Evolutionary conservation across 2,329 filamentous ascomycete genomes (phyloP), one percentile per base, ranked within the genome.

Genomic region (Alternaria panax): DNA sequence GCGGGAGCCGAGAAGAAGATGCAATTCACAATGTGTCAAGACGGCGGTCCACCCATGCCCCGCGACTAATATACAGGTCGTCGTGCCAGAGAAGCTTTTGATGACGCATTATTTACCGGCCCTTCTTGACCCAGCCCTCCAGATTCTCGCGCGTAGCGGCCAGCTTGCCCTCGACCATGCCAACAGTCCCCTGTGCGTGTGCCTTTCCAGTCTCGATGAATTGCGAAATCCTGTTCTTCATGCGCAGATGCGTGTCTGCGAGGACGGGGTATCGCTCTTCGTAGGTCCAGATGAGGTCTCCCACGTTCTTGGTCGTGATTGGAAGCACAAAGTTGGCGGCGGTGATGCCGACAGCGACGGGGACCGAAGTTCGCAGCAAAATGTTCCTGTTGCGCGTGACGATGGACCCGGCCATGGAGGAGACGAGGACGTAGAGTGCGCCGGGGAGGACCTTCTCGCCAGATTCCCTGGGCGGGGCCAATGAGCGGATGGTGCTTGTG

Each of bases 371-470:
- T 68, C 95, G 89, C 54, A 99, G 82, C 63, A 97, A 78, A 64
- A 98, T 85, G 79, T 91, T 93, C 70, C 94, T 89, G 83, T 96
- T 96, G 64, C 94, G 88, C 55, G 92, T 88, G 55, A 97, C 83
- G 77, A 99, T 98, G 79, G 88, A 93, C 69, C 94, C 95, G 34
- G 95, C 92, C 93, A 99, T 97, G 71, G 92, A 89, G 41, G 93
- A 90, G 47, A 99, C 93, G 28, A 97, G 86, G 46, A 98, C 93
- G 81, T 98, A 98, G 68, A 98, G 88, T 60, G 88, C 85, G 25
- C 94, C 94, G 32, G 95, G 95, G 80, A 98, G 89, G 57, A 99
- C 86, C 75, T 89, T 88, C 84, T 99, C 95, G 77, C 91, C 92
- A 61, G 88, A 92, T 80, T 94, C 90, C 72, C 89, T 90, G 36